These are phyloP conservation scores for Arthrobotrys sphaeroides DNA, from an alignment of 2,329 filamentous ascomycete species.

Conservation along the genomic window DNA sequence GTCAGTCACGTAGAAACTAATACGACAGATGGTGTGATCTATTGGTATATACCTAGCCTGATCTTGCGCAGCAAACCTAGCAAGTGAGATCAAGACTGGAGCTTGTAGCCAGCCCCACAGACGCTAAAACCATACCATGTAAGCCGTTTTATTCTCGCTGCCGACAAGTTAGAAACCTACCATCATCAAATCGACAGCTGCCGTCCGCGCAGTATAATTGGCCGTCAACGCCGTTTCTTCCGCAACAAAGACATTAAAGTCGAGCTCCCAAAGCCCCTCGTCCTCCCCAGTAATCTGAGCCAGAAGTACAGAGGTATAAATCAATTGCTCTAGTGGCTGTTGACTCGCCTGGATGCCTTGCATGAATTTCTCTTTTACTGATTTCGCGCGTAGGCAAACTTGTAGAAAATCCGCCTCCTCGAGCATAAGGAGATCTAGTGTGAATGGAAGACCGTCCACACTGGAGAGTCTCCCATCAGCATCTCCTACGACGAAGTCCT, in stretches of 20 bases:
- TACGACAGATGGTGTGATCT: no score
- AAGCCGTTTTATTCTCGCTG: slow-evolving; percentile 62
- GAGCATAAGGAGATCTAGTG: slow-evolving; percentile 88
- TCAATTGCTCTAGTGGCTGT: slow-evolving; percentile 57
- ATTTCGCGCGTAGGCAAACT: slow-evolving; percentile 84
- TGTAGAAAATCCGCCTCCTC: slow-evolving; percentile 97
- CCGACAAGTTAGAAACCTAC: slow-evolving; percentile 35
- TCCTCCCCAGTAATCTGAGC: slow-evolving; percentile 91
- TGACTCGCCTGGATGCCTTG: slow-evolving; percentile 51
- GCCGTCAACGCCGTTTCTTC: slow-evolving; percentile 94
- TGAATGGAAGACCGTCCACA: slow-evolving; percentile 89
- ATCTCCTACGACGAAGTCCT: slow-evolving; percentile 85
- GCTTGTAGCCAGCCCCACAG: slow-evolving; percentile 40
- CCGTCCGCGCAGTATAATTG: slow-evolving; percentile 94
- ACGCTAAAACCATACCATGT: slow-evolving; percentile 1
- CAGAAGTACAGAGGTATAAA: slow-evolving; percentile 57
- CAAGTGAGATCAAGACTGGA: slow-evolving; percentile 30
- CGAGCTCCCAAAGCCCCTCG: slow-evolving; percentile 94
- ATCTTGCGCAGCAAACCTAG: slow-evolving; percentile 28
- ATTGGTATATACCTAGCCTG: slow-evolving; percentile 26
- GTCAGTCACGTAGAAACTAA: no score
- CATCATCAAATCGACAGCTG: slow-evolving; percentile 88
- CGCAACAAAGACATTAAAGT: slow-evolving; percentile 92
- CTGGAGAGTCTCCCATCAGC: slow-evolving; percentile 89
- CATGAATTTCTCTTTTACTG: slow-evolving; percentile 85